phyloP scores from a whole-genome alignment of 169 alveolate species.

The Eimeria falciformis region DNA sequence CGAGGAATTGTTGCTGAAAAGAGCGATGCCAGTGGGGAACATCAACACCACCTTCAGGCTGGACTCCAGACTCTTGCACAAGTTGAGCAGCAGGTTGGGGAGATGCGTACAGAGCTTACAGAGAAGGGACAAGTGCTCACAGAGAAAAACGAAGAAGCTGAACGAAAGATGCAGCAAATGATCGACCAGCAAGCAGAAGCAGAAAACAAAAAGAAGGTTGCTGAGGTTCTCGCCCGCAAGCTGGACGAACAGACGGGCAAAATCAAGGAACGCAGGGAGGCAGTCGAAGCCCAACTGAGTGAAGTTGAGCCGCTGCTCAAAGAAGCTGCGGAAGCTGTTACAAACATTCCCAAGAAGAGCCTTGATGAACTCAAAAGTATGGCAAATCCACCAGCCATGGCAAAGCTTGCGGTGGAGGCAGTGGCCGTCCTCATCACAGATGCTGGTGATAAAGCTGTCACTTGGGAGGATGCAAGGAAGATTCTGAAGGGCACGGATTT shows the following conservation, averaged over 20 bases:
- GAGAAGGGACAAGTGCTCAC: constrained; percentile 92
- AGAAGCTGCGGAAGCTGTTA: constrained; percentile 96
- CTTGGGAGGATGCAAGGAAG: constrained; percentile 96
- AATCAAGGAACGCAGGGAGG: constrained; percentile 90
- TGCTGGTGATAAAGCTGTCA: constrained; percentile 88
- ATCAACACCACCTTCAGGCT: constrained; percentile 92
- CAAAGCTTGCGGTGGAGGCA: constrained; percentile 96
- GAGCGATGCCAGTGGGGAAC: constrained; percentile 94
- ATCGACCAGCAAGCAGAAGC: constrained; percentile 96
- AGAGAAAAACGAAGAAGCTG: constrained; percentile 96
- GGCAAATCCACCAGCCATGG: constrained; percentile 97
- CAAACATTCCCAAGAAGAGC: constrained; percentile 92
- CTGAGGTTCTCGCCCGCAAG: constrained; percentile 91
- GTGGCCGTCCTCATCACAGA: constrained; percentile 89
- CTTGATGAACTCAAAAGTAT: constrained; percentile 92
- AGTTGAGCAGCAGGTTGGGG: constrained; percentile 95
- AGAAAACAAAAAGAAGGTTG: constrained; percentile 93
- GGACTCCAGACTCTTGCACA: constrained; percentile 96
- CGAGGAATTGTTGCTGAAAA: constrained; percentile 92
- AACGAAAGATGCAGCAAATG: constrained; percentile 94
- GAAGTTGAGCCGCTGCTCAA: constrained; percentile 97
- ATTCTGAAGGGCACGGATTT: constrained; percentile 93
- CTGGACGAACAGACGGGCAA: constrained; percentile 93
- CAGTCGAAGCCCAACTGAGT: constrained; percentile 92
- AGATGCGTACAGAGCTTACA: constrained; percentile 91